Percentiles rank a stretch among this genome's conserved stretches.
phyloP scores from a whole-genome alignment of 148 eudicot genomes.

The Diospyros lotus region DNA sequence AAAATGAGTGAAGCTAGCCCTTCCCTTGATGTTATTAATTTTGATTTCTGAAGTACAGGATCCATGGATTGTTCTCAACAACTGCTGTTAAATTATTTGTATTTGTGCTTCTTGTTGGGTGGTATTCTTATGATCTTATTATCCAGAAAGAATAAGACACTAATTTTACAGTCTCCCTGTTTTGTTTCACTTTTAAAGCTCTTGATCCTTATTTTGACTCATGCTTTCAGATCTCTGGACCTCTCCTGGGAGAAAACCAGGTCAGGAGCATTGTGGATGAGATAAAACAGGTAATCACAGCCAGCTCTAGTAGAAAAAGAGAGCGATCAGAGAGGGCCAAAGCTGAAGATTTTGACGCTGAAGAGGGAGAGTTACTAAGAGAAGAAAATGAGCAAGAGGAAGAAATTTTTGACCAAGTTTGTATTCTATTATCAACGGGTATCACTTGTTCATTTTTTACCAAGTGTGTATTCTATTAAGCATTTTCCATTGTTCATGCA shows the following conservation, averaged over 20 bases:
- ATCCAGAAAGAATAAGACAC: too few relatives aligned
- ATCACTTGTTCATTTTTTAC: slow-evolving; percentile 37
- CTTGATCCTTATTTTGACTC: neutral
- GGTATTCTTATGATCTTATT: too few relatives aligned
- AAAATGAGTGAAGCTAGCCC: too few relatives aligned
- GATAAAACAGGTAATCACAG: slow-evolving; percentile 76
- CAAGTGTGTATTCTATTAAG: slow-evolving; percentile 41
- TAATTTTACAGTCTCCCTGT: too few relatives aligned
- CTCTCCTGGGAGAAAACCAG: slow-evolving; percentile 68
- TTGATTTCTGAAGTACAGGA: too few relatives aligned
- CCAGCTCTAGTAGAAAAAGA: slow-evolving; percentile 73
- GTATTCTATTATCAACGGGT: slow-evolving; percentile 9
- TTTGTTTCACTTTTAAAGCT: too few relatives aligned
- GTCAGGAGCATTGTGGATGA: slow-evolving; percentile 75
- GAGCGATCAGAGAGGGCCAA: slow-evolving; percentile 75
- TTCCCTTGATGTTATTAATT: too few relatives aligned
- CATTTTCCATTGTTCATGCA: slow-evolving; percentile 19
- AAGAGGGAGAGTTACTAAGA: slow-evolving; percentile 72
- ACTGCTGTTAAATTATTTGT: too few relatives aligned
- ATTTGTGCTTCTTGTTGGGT: too few relatives aligned
- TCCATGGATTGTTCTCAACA: too few relatives aligned
- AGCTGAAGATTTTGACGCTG: slow-evolving; percentile 93
- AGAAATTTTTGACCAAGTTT: slow-evolving; percentile 79
- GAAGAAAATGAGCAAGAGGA: slow-evolving; percentile 93
- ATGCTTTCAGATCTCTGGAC: slow-evolving; percentile 55